These are phyloP conservation scores for Aechmea fasciata DNA, from an alignment of 176 grass and related monocot genomes.

Conservation along the genomic window DNA sequence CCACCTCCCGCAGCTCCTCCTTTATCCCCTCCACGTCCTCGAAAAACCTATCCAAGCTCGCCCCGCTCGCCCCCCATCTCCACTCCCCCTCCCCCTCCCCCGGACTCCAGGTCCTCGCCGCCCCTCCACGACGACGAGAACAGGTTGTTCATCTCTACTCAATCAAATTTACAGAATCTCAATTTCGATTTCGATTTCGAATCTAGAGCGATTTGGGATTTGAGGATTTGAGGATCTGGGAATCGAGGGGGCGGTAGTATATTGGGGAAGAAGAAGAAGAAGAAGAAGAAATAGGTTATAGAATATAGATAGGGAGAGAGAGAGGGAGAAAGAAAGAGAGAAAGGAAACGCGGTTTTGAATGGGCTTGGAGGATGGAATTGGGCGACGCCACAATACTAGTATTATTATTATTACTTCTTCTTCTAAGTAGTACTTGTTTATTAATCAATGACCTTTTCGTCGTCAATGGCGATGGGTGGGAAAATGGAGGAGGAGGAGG, in stretches of 20 bases:
- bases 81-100: conserved; percentile 1
- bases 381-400: not conserved
- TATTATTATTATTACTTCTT: too few species aligned
- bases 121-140: conserved; percentile 74
- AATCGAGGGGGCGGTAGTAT: not conserved
- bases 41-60: conserved; percentile 77
- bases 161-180: not conserved
- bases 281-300: not conserved
- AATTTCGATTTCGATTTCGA: not conserved
- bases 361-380: not conserved
- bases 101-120: conserved; percentile 37
- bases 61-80: conserved; percentile 21
- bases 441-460: not conserved
- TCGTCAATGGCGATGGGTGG: not conserved
- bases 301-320: not conserved
- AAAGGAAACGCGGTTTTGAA: conserved; percentile 24
- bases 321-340: not conserved
- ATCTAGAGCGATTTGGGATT: not conserved
- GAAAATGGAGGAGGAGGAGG: not conserved
- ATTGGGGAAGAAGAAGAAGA: not conserved
- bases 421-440: not conserved
- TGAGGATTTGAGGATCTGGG: not conserved
- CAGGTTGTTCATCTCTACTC: conserved; percentile 53
- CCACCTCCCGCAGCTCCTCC: conserved; percentile 81
- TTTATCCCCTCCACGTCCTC: conserved; percentile 90